Evolutionary conservation across 208 protist species (phyloP).

Genomic region (Tritrichomonas foetus): DNA sequence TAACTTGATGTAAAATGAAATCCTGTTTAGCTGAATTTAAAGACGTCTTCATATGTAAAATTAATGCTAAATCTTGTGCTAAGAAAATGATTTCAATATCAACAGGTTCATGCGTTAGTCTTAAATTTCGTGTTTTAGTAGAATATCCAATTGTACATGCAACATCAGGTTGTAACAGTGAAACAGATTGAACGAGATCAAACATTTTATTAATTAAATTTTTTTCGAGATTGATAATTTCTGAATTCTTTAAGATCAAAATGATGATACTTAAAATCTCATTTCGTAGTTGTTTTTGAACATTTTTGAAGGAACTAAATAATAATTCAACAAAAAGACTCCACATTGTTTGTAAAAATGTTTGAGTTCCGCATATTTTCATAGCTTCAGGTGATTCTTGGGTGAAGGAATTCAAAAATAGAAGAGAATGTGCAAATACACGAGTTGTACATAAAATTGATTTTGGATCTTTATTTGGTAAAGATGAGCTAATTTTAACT

Average conservation of each 20-base stretch:
- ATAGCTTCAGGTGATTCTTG: conserved; percentile 29
- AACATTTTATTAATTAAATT: background rate
- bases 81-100: background rate
- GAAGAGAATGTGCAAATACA: background rate
- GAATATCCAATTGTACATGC: background rate
- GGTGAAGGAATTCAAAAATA: background rate
- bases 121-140: background rate
- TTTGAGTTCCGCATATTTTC: background rate
- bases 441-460: background rate
- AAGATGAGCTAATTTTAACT: too few species aligned
- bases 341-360: background rate
- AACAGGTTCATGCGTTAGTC: conserved; percentile 7
- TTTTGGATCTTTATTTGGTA: background rate
- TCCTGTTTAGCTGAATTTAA: background rate
- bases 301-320: conserved; percentile 22
- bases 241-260: background rate
- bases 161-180: background rate
- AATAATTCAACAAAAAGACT: conserved; percentile 14
- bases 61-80: background rate
- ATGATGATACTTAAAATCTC: conserved; percentile 21
- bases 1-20: background rate
- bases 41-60: background rate
- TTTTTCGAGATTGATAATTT: background rate
- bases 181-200: background rate
- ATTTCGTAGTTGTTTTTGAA: conserved; percentile 5